Percentiles rank a stretch among this genome's conserved stretches.
Evolutionary conservation across 2,329 filamentous ascomycete species (phyloP).

Genomic region (Pestalotiopsis fici): DNA sequence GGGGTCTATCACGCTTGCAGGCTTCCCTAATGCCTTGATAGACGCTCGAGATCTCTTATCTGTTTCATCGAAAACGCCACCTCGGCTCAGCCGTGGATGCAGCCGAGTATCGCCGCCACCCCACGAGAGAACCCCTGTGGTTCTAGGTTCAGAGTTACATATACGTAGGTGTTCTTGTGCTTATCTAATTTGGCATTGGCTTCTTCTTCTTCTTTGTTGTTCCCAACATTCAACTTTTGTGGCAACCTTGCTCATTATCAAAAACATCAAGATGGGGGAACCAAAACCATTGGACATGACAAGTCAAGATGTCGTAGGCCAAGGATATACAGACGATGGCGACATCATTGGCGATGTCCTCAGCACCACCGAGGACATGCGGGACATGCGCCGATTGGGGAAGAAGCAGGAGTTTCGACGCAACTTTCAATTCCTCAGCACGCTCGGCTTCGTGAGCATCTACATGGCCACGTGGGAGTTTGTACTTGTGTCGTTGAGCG

Average conservation of each 20-base stretch:
- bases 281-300: not conserved
- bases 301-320: not conserved
- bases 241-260: not conserved
- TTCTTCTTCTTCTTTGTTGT: not conserved
- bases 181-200: not conserved
- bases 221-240: not conserved
- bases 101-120: not conserved
- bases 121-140: not conserved
- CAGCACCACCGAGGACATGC: not conserved
- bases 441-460: conserved; percentile 23
- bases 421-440: conserved; percentile 14
- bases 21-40: not conserved
- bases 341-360: not conserved
- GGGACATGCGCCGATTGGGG: conserved; percentile 11
- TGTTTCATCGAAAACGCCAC: not conserved
- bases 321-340: not conserved
- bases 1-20: not conserved
- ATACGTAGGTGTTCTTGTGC: not conserved
- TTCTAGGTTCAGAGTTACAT: too few relatives aligned
- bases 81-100: not conserved
- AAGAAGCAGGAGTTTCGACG: conserved; percentile 16
- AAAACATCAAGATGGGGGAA: not conserved
- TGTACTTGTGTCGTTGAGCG: conserved; percentile 17
- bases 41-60: not conserved
- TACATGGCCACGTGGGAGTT: conserved; percentile 27